A percentile compares a stretch with the other conserved stretches of the same genome.
These are phyloP conservation scores for Backusella circina DNA, from an alignment of 192 early-diverging fungal genomes.

Conservation along the genomic window DNA sequence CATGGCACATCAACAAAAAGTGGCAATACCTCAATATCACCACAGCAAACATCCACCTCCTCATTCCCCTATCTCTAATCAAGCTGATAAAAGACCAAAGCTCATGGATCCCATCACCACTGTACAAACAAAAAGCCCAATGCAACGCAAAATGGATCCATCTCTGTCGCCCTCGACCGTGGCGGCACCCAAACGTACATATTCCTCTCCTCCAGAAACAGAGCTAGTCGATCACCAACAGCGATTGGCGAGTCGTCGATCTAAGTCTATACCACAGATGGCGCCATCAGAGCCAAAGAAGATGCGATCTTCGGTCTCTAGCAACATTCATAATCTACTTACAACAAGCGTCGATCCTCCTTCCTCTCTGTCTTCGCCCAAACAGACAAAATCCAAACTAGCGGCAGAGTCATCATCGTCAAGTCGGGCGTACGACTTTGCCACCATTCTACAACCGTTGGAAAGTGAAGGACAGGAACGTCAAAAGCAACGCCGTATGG, in stretches of 20 bases:
- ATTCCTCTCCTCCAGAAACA: neutral
- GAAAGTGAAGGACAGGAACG: neutral
- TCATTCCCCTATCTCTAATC: neutral
- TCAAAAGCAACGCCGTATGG: neutral
- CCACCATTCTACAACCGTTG: conserved; percentile 16
- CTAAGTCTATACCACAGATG: conserved; percentile 15
- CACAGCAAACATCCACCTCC: neutral
- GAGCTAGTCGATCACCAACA: neutral
- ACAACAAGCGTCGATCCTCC: conserved; percentile 12
- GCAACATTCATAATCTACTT: conserved; percentile 20
- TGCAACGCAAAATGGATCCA: neutral
- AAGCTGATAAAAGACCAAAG: neutral
- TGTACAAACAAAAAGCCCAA: neutral
- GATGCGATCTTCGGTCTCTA: neutral
- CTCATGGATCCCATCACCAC: neutral
- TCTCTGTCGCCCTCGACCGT: neutral
- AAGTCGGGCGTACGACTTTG: conserved; percentile 11
- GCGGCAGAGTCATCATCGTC: neutral
- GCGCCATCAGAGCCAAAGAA: neutral
- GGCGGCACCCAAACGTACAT: neutral
- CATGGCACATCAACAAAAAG: neutral
- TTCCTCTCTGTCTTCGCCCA: neutral
- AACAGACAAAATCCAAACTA: neutral
- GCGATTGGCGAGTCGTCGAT: neutral
- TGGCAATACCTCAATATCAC: neutral